Evolutionary conservation across 1,284 basidiomycete species (phyloP), one percentile per base, ranked within the genome.

Genomic region (Irpex sp.): DNA sequence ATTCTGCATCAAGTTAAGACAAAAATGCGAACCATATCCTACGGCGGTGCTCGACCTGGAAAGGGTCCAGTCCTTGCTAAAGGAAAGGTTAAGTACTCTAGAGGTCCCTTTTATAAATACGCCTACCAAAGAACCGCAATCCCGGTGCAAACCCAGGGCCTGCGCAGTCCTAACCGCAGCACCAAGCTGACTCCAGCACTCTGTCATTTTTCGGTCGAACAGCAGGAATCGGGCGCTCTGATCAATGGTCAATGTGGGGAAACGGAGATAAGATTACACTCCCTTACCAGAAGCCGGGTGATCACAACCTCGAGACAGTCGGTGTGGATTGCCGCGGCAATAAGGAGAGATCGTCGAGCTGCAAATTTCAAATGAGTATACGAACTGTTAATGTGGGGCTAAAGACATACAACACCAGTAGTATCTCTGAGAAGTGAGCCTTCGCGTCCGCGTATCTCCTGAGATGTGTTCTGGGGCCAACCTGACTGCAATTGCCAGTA

Each of bases 101-200:
- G 12, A 39, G 12, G 33, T 21, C 5, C 19, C 8, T 18, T 53
- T 12, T n/a, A 28, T 47, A 23, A 51, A 47, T 28, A 60, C 56
- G 73, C 84, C 72, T 68, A 93, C 92, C 78, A 92, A 87, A 61
- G 87, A 88, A n/a, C 87, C 83, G 12, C 93, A 93, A 72, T 98
- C 95, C 59, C 96, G 83, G 74, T 98, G 95, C 39, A 98, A 76
- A 16, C 95, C 96, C 47, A 98, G 86, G 1, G 95, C 95, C 71
- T 97, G 95, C 10, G 95, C 96, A 14, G 94, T 97, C 58, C 95
- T 80, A 18, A 98, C 87, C 47, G 94, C 94, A 1, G 93, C 94
- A 55, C 95, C 95, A 10, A 98, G 80, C 69, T 96, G 92, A 70
- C 92, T 94, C 94, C 96, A 98, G 70, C 93, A 95, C 75, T 97